These are phyloP conservation scores for Dothistroma septosporum DNA, from an alignment of 2,329 filamentous ascomycete genomes.

Conservation along the genomic window DNA sequence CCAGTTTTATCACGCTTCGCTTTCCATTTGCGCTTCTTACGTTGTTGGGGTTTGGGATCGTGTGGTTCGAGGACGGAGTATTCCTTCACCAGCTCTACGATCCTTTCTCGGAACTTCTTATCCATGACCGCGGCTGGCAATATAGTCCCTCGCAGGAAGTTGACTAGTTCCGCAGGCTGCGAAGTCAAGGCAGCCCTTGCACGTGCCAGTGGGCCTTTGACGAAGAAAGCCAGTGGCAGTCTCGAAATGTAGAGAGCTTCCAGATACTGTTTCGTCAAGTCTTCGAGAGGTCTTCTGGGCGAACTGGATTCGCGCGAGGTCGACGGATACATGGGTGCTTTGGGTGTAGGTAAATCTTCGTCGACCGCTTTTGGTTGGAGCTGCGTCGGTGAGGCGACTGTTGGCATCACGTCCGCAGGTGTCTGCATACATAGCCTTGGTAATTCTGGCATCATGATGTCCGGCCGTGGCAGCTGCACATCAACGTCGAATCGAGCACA, in stretches of 20 bases:
- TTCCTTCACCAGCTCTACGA: slow-evolving; percentile 62
- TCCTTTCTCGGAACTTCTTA: slow-evolving; percentile 71
- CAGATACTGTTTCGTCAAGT: slow-evolving; percentile 37
- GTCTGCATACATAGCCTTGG: background rate
- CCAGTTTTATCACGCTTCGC: slow-evolving; percentile 64
- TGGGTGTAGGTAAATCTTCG: background rate
- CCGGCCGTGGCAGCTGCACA: background rate
- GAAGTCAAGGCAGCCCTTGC: slow-evolving; percentile 66
- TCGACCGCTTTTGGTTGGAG: background rate
- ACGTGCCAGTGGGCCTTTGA: slow-evolving; percentile 73
- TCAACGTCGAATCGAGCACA: slow-evolving; percentile 16
- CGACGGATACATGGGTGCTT: background rate
- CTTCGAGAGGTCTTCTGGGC: slow-evolving; percentile 25
- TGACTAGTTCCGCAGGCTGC: slow-evolving; percentile 60
- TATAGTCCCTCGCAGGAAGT: slow-evolving; percentile 56
- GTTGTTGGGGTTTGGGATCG: slow-evolving; percentile 28
- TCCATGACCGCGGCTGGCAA: slow-evolving; percentile 57
- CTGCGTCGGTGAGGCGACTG: background rate
- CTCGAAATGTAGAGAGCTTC: slow-evolving; percentile 49
- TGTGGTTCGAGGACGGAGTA: slow-evolving; percentile 30
- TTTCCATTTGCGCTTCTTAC: slow-evolving; percentile 57
- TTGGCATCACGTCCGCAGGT: background rate
- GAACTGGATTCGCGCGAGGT: background rate
- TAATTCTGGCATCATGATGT: background rate
- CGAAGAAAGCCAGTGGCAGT: slow-evolving; percentile 77